Evolutionary conservation across 2,329 filamentous ascomycete genomes (phyloP), one percentile per base, ranked within the genome.

Genomic region (Colletotrichum sp.): DNA sequence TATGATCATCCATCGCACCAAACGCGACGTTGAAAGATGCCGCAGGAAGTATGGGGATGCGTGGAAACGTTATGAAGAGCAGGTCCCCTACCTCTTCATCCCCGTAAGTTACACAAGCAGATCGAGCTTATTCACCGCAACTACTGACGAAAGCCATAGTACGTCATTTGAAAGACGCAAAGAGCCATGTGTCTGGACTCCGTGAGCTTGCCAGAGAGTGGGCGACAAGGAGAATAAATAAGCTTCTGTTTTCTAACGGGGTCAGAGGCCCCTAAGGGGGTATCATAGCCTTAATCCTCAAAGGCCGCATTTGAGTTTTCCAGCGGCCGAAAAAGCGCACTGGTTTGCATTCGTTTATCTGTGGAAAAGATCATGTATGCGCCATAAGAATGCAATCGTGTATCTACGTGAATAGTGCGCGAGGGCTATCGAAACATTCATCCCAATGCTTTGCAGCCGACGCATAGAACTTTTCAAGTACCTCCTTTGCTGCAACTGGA

Each of bases 21-120:
- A 87, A 69, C 90, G 95, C 78, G 95, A 98, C 83, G 95, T 96
- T 78, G 89, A 93, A 81, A 90, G 93, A 78, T 98, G 95, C 85
- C 92, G 92, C 77, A 88, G 88, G 81, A 96, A 95, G 89, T 98
- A 98, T 85, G 95, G 95, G 5, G 93, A 95, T 77, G 92, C 93
- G 34, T 98, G 95, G 95, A 86, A 88, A 30, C 93, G 96, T 87
- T 98, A 97, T 82, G 93, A 95, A 87, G 91, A 89, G 86, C 89
- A 90, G 80, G 95, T 96, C 66, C 95, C 95, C 24, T 96, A 96
- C 84, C 88, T 97, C 71, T 97, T 98, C 84, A 95, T 98, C 87
- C 95, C 95, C 49, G 88, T 90, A 81, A 83, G 86, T 84, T 0
- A 36, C 6, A 36, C 4, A 6, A 36, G 34, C 24, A 28, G 28